Percentiles rank a stretch among this genome's conserved stretches.
These are phyloP conservation scores for Haplographium delicatum DNA, from an alignment of 495 filamentous ascomycete species.

Conservation along the genomic window DNA sequence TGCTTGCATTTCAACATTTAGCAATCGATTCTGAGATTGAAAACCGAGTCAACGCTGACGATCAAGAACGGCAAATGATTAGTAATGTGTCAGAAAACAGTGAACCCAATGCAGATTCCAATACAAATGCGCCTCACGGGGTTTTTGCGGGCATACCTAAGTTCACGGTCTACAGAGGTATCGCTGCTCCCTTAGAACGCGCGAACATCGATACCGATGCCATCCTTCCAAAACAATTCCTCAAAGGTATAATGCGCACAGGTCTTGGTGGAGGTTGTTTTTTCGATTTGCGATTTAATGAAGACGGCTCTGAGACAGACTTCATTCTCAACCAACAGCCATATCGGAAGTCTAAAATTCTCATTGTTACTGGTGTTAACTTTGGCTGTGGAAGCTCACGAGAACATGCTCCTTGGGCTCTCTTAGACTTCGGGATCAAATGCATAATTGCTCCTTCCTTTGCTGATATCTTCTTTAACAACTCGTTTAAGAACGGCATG, in stretches of 20 bases:
- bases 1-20: no score
- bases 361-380: slow-evolving; percentile 84
- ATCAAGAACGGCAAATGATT: not conserved
- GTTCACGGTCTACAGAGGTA: slow-evolving; percentile 74
- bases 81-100: not conserved
- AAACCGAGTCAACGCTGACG: slow-evolving; percentile 44
- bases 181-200: slow-evolving; percentile 78
- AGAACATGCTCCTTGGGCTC: slow-evolving; percentile 93
- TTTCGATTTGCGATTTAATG: slow-evolving; percentile 68
- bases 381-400: slow-evolving; percentile 89
- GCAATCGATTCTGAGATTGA: no score
- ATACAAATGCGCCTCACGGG: slow-evolving; percentile 47
- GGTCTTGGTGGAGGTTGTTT: slow-evolving; percentile 86
- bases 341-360: slow-evolving; percentile 78
- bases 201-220: slow-evolving; percentile 91
- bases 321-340: slow-evolving; percentile 87
- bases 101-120: not conserved
- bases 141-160: slow-evolving; percentile 66
- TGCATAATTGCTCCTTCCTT: slow-evolving; percentile 85
- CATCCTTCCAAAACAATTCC: slow-evolving; percentile 96
- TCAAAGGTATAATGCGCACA: slow-evolving; percentile 96
- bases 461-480: slow-evolving; percentile 98
- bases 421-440: slow-evolving; percentile 89
- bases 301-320: slow-evolving; percentile 65
- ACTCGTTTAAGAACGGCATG: slow-evolving; percentile 60